Conservation (phyloP, 805 yeast species). For the Brettanomyces sp. region DNA sequence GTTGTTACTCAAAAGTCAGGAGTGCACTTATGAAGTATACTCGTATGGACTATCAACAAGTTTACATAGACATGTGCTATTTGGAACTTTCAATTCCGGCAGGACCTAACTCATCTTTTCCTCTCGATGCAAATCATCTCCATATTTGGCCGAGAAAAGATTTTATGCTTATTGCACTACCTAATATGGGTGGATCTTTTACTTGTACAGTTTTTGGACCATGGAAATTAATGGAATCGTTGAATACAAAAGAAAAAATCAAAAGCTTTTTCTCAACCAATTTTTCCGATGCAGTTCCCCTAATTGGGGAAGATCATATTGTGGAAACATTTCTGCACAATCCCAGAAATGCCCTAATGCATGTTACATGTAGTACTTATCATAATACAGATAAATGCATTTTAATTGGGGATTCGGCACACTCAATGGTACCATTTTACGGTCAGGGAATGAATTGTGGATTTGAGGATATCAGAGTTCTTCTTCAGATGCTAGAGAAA, state of each 20-base stretch:
- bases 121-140: slow-evolving; percentile 62
- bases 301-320: slow-evolving; percentile 50
- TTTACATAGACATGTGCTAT: slow-evolving; percentile 77
- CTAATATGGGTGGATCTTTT: slow-evolving; percentile 79
- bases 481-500: slow-evolving; percentile 41
- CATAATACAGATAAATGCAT: slow-evolving; percentile 53
- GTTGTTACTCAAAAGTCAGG: slow-evolving; percentile 69
- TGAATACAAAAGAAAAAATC: slow-evolving; percentile 32
- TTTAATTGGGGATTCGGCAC: slow-evolving; percentile 88
- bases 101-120: slow-evolving; percentile 31
- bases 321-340: slow-evolving; percentile 41
- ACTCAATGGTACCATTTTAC: slow-evolving; percentile 95
- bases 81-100: slow-evolving; percentile 74
- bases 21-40: slow-evolving; percentile 54
- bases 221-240: slow-evolving; percentile 50
- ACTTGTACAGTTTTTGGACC: slow-evolving; percentile 88
- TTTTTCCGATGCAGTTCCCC: slow-evolving; percentile 65
- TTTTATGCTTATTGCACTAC: slow-evolving; percentile 83
- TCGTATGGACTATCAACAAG: slow-evolving; percentile 64
- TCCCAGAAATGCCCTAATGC: slow-evolving; percentile 75
- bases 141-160: slow-evolving; percentile 91
- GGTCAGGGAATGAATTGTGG: slow-evolving; percentile 98
- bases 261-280: slow-evolving; percentile 44
- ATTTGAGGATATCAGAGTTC: slow-evolving; percentile 74
- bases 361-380: slow-evolving; percentile 62